Base-by-base conservation (phyloP, 2,329 filamentous ascomycete genomes). In the Akanthomyces muscarius region DNA sequence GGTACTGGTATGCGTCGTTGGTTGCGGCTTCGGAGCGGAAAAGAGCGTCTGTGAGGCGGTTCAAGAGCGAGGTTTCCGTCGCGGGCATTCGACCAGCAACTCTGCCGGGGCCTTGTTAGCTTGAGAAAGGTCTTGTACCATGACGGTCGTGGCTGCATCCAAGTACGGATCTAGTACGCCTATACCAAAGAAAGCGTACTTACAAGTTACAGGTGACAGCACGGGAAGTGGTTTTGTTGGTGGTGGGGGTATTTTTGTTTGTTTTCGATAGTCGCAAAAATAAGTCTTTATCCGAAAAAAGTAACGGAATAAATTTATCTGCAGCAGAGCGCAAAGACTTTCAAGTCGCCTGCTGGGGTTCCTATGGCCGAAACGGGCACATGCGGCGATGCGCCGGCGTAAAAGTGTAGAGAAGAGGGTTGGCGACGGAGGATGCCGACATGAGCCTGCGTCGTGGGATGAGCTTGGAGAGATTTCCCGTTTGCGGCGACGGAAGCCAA, bases 271-370 rank as follows among this genome's bases (percentile, higher is more conserved):
- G 16, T 30, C 61, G n/a, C 62, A 41, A 41, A 47, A 30, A 16
- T 58, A 33, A 58, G 28, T 45, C 62, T 41, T 64, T 56, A 45
- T 66, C 38, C 63, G 56, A 63, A 83, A 6, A 36, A 8, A 38
- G 73, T 77, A 79, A 78, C 73, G 78, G 77, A 53, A 63, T 55
- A 63, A 25, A 45, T 56, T 63, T 36, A 45, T 53, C 69, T 71
- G 69, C 69, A 84, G 82, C 83, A 86, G 58, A 86, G 82, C 83
- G 84, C 84, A 86, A 86, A 86, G 84, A 86, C 84, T 83, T 71
- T 75, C 69, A 86, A 86, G 84, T 86, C 84, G 83, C 84, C 76
- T 82, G 83, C 82, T 74, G 76, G 67, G 70, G 63, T 67, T 71
- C 68, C 74, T 82, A 83, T 74, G 70, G 73, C 67, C 65, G 68